Evolutionary conservation across 2,329 filamentous ascomycete genomes (phyloP), one percentile per base, ranked within the genome.

Genomic region (Diaporthe citrichinensis): DNA sequence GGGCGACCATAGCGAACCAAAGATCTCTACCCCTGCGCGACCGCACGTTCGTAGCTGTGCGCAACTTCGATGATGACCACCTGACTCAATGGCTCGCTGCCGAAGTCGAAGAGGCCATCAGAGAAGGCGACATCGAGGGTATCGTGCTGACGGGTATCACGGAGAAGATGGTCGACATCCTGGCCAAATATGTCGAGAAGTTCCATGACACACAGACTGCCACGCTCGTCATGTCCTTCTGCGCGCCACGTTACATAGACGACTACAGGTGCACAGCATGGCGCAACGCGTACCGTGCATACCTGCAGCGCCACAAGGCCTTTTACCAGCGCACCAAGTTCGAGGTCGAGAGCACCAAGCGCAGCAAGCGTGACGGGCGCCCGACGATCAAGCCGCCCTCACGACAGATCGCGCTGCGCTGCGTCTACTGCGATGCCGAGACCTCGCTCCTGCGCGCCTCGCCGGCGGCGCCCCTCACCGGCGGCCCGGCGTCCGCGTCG

Each of bases 151-250:
- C 94, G 0, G 95, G 95, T 51, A 92, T 97, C 76, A 92, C 92
- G 3, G 93, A 95, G 78, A 87, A 88, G 72, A 88, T 93, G 71
- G 92, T 96, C 75, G 93, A 95, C 81, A 90, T 97, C 25, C 90
- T 96, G 76, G 93, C 94, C 76, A 90, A 91, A 69, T 95, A 95
- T 83, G 89, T 97, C 61, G 89, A 92, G 79, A 93, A 93, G 78
- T 95, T 93, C 82, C 89, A 92, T 80, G 94, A 96, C 82, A 88
- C 94, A 34, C 95, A 97, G 84, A 95, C 94, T 1, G 93, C 94
- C 2, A 93, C 94, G 0, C 87, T 97, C 2, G 90, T 95, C 76
- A 90, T 94, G 74, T 93, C 93, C 17, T 92, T 94, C 82, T 94
- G 93, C 78, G 91, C 92, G 74, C 94, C 94, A 0, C 89, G 92